phyloP scores from a whole-genome alignment of 2,329 filamentous ascomycete genomes.

The Botryotinia convoluta region DNA sequence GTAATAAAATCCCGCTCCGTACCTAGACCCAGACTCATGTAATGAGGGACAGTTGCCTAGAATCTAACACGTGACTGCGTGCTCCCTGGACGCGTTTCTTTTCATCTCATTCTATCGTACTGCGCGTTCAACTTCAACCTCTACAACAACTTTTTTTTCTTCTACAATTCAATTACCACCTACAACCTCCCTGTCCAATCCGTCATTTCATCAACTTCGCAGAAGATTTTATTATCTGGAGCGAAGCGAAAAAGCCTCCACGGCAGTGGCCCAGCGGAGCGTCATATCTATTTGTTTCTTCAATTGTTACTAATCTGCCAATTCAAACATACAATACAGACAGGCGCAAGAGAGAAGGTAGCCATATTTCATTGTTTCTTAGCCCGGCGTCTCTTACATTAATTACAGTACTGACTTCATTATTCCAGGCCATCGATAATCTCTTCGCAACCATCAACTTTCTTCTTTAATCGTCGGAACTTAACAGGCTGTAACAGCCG shows the following conservation, averaged over 20 bases:
- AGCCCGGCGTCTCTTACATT: too few species aligned
- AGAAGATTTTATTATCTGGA: background rate
- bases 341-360: background rate
- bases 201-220: background rate
- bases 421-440: background rate
- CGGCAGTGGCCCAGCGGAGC: conserved; percentile 2
- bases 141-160: background rate
- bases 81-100: background rate
- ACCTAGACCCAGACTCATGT: too few species aligned
- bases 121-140: background rate
- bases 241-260: background rate
- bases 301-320: background rate
- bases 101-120: background rate
- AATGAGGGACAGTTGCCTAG: background rate
- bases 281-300: background rate
- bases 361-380: background rate
- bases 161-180: background rate
- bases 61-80: background rate
- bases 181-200: background rate
- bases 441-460: background rate
- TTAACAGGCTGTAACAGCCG: background rate
- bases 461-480: background rate
- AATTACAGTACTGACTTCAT: background rate
- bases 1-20: too few species aligned
- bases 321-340: background rate